A percentile compares a stretch with the other conserved stretches of the same genome.
These are phyloP conservation scores for Blastocystis sp. DNA, from an alignment of 352 stramenopile genomes.

Conservation along the genomic window DNA sequence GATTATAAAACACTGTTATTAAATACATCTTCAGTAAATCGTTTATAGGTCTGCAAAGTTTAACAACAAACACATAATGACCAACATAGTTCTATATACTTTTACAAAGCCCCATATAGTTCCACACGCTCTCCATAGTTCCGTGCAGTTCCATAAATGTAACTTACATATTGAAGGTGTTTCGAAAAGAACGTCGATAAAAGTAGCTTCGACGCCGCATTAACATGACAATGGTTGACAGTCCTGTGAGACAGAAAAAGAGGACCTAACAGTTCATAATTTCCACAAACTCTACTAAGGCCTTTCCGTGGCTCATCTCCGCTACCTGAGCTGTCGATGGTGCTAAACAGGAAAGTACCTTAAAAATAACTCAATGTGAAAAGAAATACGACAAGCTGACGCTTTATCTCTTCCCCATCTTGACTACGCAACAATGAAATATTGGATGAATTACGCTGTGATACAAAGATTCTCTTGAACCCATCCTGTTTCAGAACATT, in stretches of 20 bases:
- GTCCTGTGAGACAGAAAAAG: conserved; percentile 30
- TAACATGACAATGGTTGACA: conserved; percentile 40
- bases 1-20: not conserved
- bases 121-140: too few relatives aligned
- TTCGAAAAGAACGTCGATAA: conserved; percentile 20
- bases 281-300: not conserved
- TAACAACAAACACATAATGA: not conserved
- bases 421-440: not conserved
- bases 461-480: conserved; percentile 11
- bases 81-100: not conserved
- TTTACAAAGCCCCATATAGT: not conserved
- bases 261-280: not conserved
- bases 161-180: not conserved
- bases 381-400: not conserved
- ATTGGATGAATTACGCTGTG: not conserved
- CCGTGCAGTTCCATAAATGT: not conserved
- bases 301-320: not conserved
- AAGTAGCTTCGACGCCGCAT: conserved; percentile 4
- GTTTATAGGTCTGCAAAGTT: not conserved
- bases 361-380: not conserved
- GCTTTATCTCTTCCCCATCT: not conserved
- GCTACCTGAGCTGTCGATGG: too few relatives aligned
- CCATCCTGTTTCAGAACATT: conserved; percentile 15
- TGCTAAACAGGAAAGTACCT: not conserved
- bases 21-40: not conserved